These are phyloP conservation scores for Catharanthus roseus DNA, from an alignment of 257 asterid species.

Conservation along the genomic window DNA sequence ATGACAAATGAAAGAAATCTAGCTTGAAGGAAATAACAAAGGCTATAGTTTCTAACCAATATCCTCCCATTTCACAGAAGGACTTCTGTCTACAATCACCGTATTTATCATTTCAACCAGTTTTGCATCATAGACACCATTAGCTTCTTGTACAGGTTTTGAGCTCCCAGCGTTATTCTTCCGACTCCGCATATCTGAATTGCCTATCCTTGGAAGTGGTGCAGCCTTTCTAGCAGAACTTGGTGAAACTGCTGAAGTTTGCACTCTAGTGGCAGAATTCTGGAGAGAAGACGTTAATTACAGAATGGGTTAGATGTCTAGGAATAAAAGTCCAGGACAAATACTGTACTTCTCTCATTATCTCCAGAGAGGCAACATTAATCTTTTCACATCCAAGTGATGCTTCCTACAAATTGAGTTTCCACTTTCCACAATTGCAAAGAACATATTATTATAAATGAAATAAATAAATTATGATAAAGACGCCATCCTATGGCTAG, in stretches of 20 bases:
- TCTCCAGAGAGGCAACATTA: not conserved
- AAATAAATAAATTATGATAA: too few relatives aligned
- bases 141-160: conserved; percentile 46
- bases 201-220: conserved; percentile 30
- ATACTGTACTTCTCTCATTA: not conserved
- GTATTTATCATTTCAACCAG: conserved; percentile 90
- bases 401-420: not conserved
- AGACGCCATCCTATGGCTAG: too few relatives aligned
- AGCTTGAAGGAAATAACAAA: conserved; percentile 13
- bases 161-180: conserved; percentile 28
- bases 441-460: not conserved
- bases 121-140: conserved; percentile 64
- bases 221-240: conserved; percentile 48
- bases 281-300: conserved; percentile 34
- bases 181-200: conserved; percentile 35
- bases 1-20: conserved; percentile 14
- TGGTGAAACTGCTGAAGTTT: conserved; percentile 32
- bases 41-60: conserved; percentile 55
- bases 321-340: not conserved
- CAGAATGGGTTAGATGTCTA: conserved; percentile 8
- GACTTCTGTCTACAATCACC: conserved; percentile 78
- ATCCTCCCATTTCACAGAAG: conserved; percentile 98
- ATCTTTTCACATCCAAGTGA: not conserved
- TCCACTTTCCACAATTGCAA: not conserved
- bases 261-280: conserved; percentile 48